Conservation (phyloP, 2,329 filamentous ascomycete species). For the Moelleriella libera region DNA sequence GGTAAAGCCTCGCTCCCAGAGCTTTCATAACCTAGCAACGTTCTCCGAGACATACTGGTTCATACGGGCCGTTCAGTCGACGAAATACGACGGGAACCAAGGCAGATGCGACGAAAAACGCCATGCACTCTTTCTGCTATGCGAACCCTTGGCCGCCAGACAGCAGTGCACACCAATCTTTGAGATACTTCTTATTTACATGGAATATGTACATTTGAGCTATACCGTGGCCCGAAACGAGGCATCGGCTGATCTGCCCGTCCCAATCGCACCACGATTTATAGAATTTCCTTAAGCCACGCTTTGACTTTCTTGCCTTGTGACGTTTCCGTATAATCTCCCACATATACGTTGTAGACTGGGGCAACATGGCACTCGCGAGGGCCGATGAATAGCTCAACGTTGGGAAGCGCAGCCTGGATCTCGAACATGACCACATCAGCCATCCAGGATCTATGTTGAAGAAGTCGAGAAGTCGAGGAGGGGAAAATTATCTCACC, state of each 20-base stretch:
- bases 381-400: conserved; percentile 8
- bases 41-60: no score
- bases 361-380: conserved; percentile 10
- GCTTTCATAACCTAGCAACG: neutral
- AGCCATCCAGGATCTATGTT: neutral
- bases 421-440: neutral
- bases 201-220: neutral
- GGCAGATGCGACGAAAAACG: no score
- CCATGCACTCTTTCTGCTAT: no score
- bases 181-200: no score
- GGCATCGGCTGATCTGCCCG: no score
- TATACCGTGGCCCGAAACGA: no score
- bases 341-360: conserved; percentile 9
- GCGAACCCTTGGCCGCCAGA: no score
- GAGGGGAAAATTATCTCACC: conserved; percentile 2
- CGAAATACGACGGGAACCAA: no score
- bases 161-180: no score
- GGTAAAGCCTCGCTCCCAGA: conserved; percentile 10
- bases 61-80: no score
- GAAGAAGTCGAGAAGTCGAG: neutral
- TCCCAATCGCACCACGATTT: neutral
- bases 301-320: conserved; percentile 10
- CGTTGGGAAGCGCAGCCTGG: conserved; percentile 7
- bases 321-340: conserved; percentile 7
- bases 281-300: conserved; percentile 8